Conservation (phyloP, 75 land plant genomes). For the Sequoia sempervirens region DNA sequence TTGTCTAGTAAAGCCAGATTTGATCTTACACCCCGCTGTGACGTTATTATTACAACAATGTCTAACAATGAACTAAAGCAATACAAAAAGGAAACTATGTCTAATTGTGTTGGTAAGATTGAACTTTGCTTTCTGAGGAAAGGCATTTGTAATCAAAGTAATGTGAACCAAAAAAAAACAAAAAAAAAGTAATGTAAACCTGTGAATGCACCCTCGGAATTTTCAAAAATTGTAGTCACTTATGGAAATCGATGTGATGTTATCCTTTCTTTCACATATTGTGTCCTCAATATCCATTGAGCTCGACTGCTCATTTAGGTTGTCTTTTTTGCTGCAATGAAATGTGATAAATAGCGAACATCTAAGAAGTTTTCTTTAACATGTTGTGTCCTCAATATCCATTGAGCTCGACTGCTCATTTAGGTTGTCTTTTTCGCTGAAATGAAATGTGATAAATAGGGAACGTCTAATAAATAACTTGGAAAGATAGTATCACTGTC, state of each 20-base stretch:
- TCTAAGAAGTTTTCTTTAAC: not conserved
- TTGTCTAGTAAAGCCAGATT: not conserved
- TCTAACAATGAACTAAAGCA: not conserved
- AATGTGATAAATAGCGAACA: not conserved
- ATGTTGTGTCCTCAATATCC: not conserved
- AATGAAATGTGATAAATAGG: not conserved
- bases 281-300: not conserved
- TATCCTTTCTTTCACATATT: not conserved
- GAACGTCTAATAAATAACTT: not conserved
- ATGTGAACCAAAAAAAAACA: too few relatives aligned
- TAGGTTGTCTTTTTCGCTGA: not conserved
- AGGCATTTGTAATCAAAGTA: not conserved
- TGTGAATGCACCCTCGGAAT: not conserved
- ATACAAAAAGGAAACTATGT: not conserved
- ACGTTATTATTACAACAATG: not conserved
- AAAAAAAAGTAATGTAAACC: not conserved
- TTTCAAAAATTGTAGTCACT: not conserved
- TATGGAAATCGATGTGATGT: not conserved
- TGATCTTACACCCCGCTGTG: not conserved
- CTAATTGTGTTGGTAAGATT: not conserved
- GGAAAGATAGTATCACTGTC: not conserved
- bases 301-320: not conserved
- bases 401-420: not conserved
- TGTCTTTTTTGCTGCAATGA: not conserved
- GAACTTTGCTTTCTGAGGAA: not conserved